Evolutionary conservation across 2,329 filamentous ascomycete species (phyloP).

Genomic region (Diaporthe helianthi): DNA sequence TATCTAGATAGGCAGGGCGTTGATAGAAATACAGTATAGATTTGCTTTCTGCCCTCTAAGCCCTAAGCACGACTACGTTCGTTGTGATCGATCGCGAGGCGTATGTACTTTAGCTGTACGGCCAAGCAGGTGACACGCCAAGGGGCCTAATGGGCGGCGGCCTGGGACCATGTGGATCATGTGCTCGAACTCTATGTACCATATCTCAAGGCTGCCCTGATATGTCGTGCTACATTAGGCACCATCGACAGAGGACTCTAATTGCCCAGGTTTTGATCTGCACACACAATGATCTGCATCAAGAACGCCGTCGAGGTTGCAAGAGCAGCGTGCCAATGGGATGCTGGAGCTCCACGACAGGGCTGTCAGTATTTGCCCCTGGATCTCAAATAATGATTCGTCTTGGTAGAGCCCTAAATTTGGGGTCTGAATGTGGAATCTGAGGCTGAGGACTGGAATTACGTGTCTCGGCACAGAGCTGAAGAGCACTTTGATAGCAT

Average conservation of each 20-base stretch:
- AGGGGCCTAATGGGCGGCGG: background rate
- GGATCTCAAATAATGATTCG: background rate
- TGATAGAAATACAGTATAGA: background rate
- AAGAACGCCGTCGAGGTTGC: background rate
- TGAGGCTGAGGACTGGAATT: background rate
- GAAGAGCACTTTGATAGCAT: background rate
- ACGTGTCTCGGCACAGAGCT: background rate
- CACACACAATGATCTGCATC: background rate
- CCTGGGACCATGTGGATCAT: background rate
- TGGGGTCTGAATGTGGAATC: background rate
- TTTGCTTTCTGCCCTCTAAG: background rate
- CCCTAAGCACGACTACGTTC: background rate
- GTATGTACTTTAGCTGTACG: background rate
- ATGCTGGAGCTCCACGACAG: background rate
- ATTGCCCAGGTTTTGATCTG: background rate
- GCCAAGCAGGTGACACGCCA: constrained; percentile 10
- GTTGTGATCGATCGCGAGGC: background rate
- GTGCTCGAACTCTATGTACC: background rate
- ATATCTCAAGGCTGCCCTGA: background rate
- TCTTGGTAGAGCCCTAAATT: background rate
- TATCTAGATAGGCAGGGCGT: background rate
- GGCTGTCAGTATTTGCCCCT: background rate
- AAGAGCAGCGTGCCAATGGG: background rate
- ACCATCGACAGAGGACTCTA: background rate
- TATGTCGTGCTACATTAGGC: background rate